Conservation (phyloP, 176 grass and related monocot genomes). For the Bromus sterilis region DNA sequence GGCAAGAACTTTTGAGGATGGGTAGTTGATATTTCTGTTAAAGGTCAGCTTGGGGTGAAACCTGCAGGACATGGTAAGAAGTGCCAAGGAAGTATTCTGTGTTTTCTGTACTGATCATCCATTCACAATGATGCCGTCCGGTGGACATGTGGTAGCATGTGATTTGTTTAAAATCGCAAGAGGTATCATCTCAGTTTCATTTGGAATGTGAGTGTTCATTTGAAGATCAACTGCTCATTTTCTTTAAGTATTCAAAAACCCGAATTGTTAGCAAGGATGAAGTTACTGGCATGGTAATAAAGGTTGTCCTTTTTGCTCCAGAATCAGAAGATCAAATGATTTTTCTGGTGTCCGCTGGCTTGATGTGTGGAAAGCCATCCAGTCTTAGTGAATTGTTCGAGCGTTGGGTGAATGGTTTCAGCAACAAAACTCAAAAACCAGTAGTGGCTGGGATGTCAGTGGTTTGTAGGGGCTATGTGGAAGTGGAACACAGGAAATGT, state of each 20-base stretch:
- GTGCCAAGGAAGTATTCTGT: not conserved
- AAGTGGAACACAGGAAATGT: not conserved
- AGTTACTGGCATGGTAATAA: not conserved
- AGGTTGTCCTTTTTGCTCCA: not conserved
- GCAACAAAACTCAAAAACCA: too few species aligned
- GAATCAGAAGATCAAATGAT: not conserved
- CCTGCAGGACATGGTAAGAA: not conserved
- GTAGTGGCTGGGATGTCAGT: not conserved
- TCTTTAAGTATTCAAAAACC: not conserved
- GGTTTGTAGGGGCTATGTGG: not conserved
- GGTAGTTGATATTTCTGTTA: not conserved
- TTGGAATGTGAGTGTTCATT: not conserved
- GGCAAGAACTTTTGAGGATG: not conserved
- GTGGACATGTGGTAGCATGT: too few species aligned
- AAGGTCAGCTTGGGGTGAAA: not conserved
- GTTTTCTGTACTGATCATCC: not conserved
- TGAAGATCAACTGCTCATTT: not conserved
- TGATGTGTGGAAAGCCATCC: too few species aligned
- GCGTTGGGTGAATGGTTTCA: too few species aligned
- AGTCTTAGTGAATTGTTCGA: too few species aligned
- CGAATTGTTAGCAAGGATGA: not conserved
- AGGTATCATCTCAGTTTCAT: too few species aligned
- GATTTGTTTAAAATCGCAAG: too few species aligned
- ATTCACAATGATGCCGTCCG: too few species aligned
- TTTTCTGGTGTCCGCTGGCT: not conserved